These are phyloP conservation scores for Bullera alba DNA, from an alignment of 768 basidiomycete species.

Conservation along the genomic window DNA sequence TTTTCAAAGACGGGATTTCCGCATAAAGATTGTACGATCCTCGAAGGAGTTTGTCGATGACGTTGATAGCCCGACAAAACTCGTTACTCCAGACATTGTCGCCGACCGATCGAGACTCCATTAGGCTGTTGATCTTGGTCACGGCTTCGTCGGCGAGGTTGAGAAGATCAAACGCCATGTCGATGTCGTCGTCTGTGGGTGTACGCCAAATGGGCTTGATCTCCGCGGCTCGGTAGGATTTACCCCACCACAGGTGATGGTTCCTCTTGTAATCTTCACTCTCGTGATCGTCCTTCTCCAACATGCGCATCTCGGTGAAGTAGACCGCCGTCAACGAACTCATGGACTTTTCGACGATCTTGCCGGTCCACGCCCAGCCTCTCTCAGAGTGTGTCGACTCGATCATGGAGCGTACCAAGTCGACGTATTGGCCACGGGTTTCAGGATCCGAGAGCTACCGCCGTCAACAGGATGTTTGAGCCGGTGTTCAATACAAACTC, in stretches of 20 bases:
- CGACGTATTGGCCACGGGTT: slow-evolving; percentile 17
- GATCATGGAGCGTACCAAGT: slow-evolving; percentile 58
- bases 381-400: slow-evolving; percentile 70
- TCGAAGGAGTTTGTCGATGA: slow-evolving; percentile 67
- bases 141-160: slow-evolving; percentile 55
- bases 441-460: slow-evolving; percentile 22
- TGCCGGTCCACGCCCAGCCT: slow-evolving; percentile 73
- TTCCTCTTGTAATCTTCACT: slow-evolving; percentile 66
- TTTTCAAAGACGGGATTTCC: slow-evolving; percentile 44
- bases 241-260: slow-evolving; percentile 74
- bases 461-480: background rate
- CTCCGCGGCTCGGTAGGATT: slow-evolving; percentile 62
- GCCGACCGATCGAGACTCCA: slow-evolving; percentile 53
- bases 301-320: slow-evolving; percentile 70
- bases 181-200: slow-evolving; percentile 62
- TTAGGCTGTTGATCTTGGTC: slow-evolving; percentile 53
- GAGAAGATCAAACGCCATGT: slow-evolving; percentile 66
- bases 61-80: slow-evolving; percentile 70
- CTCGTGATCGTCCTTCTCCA: slow-evolving; percentile 68
- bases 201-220: slow-evolving; percentile 80
- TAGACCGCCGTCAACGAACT: slow-evolving; percentile 73
- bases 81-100: slow-evolving; percentile 81
- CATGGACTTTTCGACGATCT: slow-evolving; percentile 64
- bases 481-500: too few relatives aligned
- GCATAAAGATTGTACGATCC: slow-evolving; percentile 51